Evolutionary conservation across 805 yeast species (phyloP).

Genomic region (Sungouiozyma intestinalis): DNA sequence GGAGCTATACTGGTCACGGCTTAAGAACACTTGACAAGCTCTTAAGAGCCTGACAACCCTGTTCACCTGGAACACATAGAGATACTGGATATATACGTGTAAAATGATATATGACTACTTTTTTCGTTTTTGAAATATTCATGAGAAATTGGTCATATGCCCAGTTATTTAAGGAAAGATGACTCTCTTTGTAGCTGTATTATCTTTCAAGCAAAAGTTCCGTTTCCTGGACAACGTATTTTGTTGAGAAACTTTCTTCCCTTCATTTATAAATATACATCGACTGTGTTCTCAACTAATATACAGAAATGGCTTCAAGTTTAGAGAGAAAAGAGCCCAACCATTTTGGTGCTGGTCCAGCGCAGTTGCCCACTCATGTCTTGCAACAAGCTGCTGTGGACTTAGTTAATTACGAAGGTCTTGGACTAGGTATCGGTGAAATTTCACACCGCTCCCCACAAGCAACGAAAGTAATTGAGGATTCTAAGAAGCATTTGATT

Average conservation of each 20-base stretch:
- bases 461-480: slow-evolving; percentile 67
- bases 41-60: too few species aligned
- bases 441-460: slow-evolving; percentile 88
- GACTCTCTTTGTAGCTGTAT: neutral
- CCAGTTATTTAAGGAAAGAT: neutral
- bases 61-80: neutral
- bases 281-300: neutral
- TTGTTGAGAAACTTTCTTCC: too few species aligned
- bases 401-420: slow-evolving; percentile 55
- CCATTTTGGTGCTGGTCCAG: slow-evolving; percentile 99
- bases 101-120: neutral
- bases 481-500: slow-evolving; percentile 56
- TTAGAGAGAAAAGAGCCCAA: slow-evolving; percentile 59
- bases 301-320: slow-evolving; percentile 1
- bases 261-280: too few species aligned
- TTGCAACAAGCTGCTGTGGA: slow-evolving; percentile 83
- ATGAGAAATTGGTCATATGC: too few species aligned
- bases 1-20: too few species aligned
- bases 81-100: neutral
- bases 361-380: slow-evolving; percentile 74
- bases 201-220: too few species aligned
- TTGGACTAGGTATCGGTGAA: slow-evolving; percentile 87
- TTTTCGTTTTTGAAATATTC: too few species aligned
- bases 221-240: too few species aligned
- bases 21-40: too few species aligned